phyloP scores from a whole-genome alignment of 768 basidiomycete genomes.

The Lentinula sp. region DNA sequence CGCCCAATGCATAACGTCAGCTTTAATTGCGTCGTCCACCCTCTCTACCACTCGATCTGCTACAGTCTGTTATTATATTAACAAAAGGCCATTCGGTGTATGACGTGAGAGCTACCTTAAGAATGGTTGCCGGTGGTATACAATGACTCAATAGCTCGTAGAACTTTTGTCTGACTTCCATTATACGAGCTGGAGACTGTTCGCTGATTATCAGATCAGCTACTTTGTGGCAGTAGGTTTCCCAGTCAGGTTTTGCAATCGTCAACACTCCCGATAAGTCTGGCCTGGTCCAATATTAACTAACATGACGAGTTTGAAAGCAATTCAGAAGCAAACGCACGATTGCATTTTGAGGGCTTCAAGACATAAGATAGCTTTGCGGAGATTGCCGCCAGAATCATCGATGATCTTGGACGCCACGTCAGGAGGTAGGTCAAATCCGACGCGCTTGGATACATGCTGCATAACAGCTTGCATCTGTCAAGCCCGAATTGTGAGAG shows the following conservation, averaged over 20 bases:
- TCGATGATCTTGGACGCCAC: constrained; percentile 70
- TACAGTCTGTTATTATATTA: constrained; percentile 59
- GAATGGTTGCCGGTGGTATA: constrained; percentile 86
- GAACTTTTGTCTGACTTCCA: constrained; percentile 89
- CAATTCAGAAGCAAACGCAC: constrained; percentile 34
- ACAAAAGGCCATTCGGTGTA: background rate
- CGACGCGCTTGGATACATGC: constrained; percentile 74
- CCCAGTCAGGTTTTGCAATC: constrained; percentile 99
- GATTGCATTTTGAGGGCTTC: constrained; percentile 98
- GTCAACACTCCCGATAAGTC: constrained; percentile 72
- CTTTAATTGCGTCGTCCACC: constrained; percentile 86
- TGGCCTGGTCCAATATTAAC: constrained; percentile 39
- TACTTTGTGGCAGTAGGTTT: constrained; percentile 90
- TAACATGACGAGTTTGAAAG: background rate
- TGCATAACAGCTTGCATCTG: constrained; percentile 81
- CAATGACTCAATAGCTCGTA: constrained; percentile 97
- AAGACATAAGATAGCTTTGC: constrained; percentile 90
- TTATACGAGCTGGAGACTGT: constrained; percentile 82
- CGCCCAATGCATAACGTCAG: constrained; percentile 96
- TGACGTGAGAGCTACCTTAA: constrained; percentile 58
- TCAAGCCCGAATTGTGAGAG: background rate
- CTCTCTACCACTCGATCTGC: constrained; percentile 82
- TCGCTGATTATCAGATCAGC: constrained; percentile 86
- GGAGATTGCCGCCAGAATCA: constrained; percentile 84
- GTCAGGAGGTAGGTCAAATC: constrained; percentile 75